Base-by-base conservation (phyloP, 1,284 basidiomycete genomes). In the Ceratobasidium sp. region DNA sequence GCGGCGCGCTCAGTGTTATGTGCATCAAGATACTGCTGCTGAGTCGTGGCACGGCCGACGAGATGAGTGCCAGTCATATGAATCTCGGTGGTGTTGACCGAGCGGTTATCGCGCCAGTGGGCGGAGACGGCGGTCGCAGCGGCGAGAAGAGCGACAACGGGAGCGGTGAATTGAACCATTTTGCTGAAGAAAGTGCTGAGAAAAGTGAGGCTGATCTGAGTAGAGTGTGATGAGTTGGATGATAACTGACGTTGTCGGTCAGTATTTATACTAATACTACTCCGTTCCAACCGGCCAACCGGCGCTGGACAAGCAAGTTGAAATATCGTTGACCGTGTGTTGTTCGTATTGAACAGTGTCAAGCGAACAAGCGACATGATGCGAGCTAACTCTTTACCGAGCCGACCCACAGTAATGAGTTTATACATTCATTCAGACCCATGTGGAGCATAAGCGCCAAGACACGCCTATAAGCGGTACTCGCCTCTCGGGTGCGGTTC, bases 1-100 rank as follows among this genome's bases (percentile, higher is more conserved):
- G 77, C 57, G 0, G 82, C 82, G 65, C 90, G 88, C 54, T 87
- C 81, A 23, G 65, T 74, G 80, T 91, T 91, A 82, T 91, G 90
- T 1, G 84, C 84, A n/a, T 78, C 68, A n/a, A 91, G 83, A 48
- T 71, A 71, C 28, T 69, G 67, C n/a, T 52, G 23, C 5, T 48
- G 15, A 28, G 12, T n/a, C 9, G 28, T 26, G 23, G 67, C 67
- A 7, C 67, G 48, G 23, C 23, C 50, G 38, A 6, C 23, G 28
- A 69, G 50, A n/a, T 54, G 50, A 17, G 67, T 38, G 15, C 67
- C 50, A 20, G 67, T 69, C 67, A 56, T 69, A 38, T 56, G 46
- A 20, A 69, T 69, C 46, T 52, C 67, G 17, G 67, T 40, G 26
- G 52, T 56, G 67, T 62, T 62, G 59, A n/a, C 17, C 15, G 33